phyloP scores from a whole-genome alignment of 306 rosid genomes.

The Alnus rubra region DNA sequence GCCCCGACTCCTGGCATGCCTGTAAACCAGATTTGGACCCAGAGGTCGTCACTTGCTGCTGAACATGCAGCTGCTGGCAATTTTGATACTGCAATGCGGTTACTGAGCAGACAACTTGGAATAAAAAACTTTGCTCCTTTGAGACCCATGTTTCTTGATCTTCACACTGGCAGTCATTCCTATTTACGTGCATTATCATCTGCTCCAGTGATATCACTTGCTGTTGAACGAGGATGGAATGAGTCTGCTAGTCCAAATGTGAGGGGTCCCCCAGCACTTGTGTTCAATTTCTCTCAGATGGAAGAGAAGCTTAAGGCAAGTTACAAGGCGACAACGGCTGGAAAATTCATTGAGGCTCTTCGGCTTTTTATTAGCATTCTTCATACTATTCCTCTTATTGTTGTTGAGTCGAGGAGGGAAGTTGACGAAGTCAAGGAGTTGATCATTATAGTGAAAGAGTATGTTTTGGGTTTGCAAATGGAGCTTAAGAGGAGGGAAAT shows the following conservation, averaged over 20 bases:
- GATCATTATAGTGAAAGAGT: conserved; percentile 75
- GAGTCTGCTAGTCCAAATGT: conserved; percentile 78
- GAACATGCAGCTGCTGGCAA: conserved; percentile 96
- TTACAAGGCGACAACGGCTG: conserved; percentile 79
- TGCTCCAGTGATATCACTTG: conserved; percentile 69
- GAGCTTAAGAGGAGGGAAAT: conserved; percentile 82
- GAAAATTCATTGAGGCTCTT: conserved; percentile 78
- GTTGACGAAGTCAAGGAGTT: conserved; percentile 94
- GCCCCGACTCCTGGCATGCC: conserved; percentile 95
- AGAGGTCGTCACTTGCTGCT: conserved; percentile 90
- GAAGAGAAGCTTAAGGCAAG: conserved; percentile 91
- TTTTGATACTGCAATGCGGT: conserved; percentile 90
- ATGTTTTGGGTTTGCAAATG: conserved; percentile 76
- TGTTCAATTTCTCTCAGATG: conserved; percentile 67
- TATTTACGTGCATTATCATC: conserved; percentile 77
- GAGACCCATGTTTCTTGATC: conserved; percentile 76
- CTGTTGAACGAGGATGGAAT: conserved; percentile 88
- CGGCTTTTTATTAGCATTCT: conserved; percentile 63
- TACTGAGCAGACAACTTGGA: conserved; percentile 88
- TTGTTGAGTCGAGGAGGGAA: conserved; percentile 89
- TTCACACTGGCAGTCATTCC: conserved; percentile 72
- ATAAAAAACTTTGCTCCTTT: conserved; percentile 76
- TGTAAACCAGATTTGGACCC: conserved; percentile 87
- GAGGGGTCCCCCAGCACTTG: conserved; percentile 77
- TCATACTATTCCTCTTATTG: conserved; percentile 76